Conservation (phyloP, 2,329 filamentous ascomycete species). For the Aspergillus sp. region DNA sequence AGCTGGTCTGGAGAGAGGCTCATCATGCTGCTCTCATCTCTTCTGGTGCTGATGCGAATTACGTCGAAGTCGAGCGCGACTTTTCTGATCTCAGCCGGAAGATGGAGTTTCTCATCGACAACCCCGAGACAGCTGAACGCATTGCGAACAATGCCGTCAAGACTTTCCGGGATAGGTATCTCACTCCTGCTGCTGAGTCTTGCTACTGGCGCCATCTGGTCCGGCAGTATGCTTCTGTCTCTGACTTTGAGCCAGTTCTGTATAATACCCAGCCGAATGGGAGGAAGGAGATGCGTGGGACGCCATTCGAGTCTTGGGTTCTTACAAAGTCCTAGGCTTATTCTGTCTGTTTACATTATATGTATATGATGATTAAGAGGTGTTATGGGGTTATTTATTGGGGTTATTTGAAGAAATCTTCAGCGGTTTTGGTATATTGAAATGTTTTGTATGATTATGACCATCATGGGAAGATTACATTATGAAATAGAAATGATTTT, state of each 20-base stretch:
- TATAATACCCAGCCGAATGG: slow-evolving; percentile 24
- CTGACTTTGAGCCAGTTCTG: slow-evolving; percentile 38
- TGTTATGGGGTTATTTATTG: no score
- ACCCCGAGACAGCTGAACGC: slow-evolving; percentile 40
- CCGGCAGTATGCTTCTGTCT: slow-evolving; percentile 29
- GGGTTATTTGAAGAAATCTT: no score
- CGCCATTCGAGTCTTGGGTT: slow-evolving; percentile 39
- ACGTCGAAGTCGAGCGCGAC: slow-evolving; percentile 44
- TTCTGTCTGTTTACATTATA: no score
- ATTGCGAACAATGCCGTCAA: slow-evolving; percentile 48
- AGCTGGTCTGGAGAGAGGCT: slow-evolving; percentile 45
- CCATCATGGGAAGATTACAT: no score
- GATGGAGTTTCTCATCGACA: slow-evolving; percentile 39
- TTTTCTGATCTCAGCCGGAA: slow-evolving; percentile 53
- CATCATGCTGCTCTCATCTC: slow-evolving; percentile 44
- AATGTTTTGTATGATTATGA: no score
- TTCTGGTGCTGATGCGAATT: slow-evolving; percentile 46
- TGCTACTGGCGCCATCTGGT: slow-evolving; percentile 53
- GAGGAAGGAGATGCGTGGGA: slow-evolving; percentile 25
- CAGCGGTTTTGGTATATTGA: no score
- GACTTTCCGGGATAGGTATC: slow-evolving; percentile 49
- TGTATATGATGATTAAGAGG: no score
- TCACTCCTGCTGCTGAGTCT: slow-evolving; percentile 51
- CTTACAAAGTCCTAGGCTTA: slow-evolving; percentile 10
- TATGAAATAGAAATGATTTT: no score